Percentiles rank a stretch among this genome's conserved stretches.
Evolutionary conservation across 2,329 filamentous ascomycete genomes (phyloP).

Genomic region (Plectosphaerella plurivora): DNA sequence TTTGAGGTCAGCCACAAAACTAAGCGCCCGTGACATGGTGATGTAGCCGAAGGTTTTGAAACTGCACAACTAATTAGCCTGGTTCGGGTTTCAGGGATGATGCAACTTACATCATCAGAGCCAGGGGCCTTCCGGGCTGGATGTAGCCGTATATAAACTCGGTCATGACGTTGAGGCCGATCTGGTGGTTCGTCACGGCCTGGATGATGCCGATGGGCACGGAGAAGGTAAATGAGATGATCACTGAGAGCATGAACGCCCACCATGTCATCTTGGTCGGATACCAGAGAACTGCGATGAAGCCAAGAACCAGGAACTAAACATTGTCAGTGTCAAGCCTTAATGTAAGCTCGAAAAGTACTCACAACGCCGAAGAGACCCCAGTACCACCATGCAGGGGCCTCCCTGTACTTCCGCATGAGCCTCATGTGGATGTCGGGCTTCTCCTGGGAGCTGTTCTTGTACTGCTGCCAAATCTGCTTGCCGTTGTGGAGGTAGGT

Average conservation of each 20-base stretch:
- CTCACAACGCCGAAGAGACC: conserved; percentile 50
- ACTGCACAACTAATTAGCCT: conserved; percentile 24
- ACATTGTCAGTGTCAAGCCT: neutral
- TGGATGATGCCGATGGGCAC: conserved; percentile 67
- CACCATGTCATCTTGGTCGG: conserved; percentile 69
- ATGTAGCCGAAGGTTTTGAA: conserved; percentile 62
- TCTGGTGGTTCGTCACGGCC: conserved; percentile 65
- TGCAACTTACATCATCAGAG: conserved; percentile 61
- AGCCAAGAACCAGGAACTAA: conserved; percentile 49
- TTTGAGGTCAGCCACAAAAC: conserved; percentile 63
- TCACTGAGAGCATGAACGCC: conserved; percentile 63
- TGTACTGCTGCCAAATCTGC: conserved; percentile 61
- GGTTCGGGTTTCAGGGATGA: neutral
- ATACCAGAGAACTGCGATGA: conserved; percentile 53
- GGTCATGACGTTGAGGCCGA: conserved; percentile 69
- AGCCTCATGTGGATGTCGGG: conserved; percentile 62
- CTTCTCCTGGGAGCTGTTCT: conserved; percentile 53
- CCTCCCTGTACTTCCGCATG: conserved; percentile 59
- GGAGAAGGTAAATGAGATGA: conserved; percentile 59
- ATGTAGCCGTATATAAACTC: conserved; percentile 75
- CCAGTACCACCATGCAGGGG: conserved; percentile 61
- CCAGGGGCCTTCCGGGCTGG: conserved; percentile 66
- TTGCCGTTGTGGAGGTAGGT: conserved; percentile 63
- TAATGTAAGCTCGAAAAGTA: conserved; percentile 3
- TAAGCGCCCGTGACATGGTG: conserved; percentile 61